Conservation (phyloP, 202 grass and related monocot species). For the Alloteropsis angusta region DNA sequence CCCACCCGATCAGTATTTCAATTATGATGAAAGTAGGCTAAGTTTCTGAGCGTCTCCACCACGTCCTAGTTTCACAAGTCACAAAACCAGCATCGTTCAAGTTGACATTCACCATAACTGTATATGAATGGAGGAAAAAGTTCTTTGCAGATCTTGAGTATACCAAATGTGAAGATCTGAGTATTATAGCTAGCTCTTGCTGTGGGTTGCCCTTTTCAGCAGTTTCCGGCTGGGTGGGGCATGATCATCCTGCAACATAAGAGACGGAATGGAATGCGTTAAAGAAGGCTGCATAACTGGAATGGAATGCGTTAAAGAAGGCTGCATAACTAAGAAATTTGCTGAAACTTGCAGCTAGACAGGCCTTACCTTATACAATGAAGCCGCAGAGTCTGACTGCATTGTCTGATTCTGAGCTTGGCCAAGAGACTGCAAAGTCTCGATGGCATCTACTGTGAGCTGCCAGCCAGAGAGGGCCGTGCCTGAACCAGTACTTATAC, state of each 20-base stretch:
- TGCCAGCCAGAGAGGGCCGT: constrained; percentile 69
- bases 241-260: constrained; percentile 61
- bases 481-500: constrained; percentile 37
- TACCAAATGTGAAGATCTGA: neutral
- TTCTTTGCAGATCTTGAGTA: neutral
- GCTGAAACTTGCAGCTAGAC: too few relatives aligned
- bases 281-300: neutral
- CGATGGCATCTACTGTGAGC: constrained; percentile 80
- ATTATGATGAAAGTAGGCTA: too few relatives aligned
- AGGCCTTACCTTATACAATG: constrained; percentile 67
- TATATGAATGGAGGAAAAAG: neutral
- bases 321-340: neutral
- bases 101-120: neutral
- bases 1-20: neutral
- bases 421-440: constrained; percentile 66
- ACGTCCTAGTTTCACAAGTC: neutral
- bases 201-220: constrained; percentile 50
- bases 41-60: neutral
- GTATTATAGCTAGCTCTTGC: constrained; percentile 41
- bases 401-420: constrained; percentile 72
- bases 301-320: too few relatives aligned
- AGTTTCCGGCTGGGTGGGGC: constrained; percentile 55
- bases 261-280: neutral
- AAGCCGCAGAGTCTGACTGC: constrained; percentile 88
- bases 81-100: neutral